Percentiles rank a stretch among this genome's conserved stretches.
phyloP scores from a whole-genome alignment of 2,329 filamentous ascomycete genomes.

The Arthroderma sp. region DNA sequence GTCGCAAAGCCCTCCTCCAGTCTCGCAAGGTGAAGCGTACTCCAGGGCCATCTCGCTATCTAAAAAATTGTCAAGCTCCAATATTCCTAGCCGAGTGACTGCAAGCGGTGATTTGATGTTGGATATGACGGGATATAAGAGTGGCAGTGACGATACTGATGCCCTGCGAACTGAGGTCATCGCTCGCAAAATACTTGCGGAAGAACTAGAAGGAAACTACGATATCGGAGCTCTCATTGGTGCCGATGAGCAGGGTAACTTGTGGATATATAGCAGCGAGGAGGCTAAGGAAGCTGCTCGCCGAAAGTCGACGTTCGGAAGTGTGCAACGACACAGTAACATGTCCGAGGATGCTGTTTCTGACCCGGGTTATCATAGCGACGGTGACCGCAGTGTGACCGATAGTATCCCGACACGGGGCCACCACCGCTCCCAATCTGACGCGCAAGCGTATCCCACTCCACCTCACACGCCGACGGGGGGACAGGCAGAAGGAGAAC shows the following conservation, averaged over 20 bases:
- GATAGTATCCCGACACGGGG: constrained; percentile 48
- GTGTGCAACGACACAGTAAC: constrained; percentile 37
- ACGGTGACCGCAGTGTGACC: constrained; percentile 53
- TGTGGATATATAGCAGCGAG: constrained; percentile 99
- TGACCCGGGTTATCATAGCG: constrained; percentile 90
- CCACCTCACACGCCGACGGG: constrained; percentile 42
- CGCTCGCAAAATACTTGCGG: constrained; percentile 78
- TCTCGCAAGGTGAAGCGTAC: constrained; percentile 61
- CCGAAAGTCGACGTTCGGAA: constrained; percentile 43
- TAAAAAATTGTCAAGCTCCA: constrained; percentile 73
- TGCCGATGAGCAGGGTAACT: constrained; percentile 85
- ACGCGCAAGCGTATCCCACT: constrained; percentile 53
- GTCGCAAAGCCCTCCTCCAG: constrained; percentile 63
- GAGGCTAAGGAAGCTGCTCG: constrained; percentile 84
- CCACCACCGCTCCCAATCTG: constrained; percentile 48
- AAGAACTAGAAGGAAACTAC: constrained; percentile 88
- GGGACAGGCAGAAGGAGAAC: constrained; percentile 44
- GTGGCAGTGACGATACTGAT: constrained; percentile 80
- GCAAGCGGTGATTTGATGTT: constrained; percentile 91
- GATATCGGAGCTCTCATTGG: constrained; percentile 93
- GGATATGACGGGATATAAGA: constrained; percentile 95
- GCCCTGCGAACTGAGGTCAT: constrained; percentile 85
- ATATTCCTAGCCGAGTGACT: constrained; percentile 87
- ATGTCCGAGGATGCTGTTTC: constrained; percentile 68
- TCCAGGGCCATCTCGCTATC: constrained; percentile 74